These are phyloP conservation scores for Apophysomyces variabilis DNA, from an alignment of 371 early-diverging fungal genomes.

Conservation along the genomic window DNA sequence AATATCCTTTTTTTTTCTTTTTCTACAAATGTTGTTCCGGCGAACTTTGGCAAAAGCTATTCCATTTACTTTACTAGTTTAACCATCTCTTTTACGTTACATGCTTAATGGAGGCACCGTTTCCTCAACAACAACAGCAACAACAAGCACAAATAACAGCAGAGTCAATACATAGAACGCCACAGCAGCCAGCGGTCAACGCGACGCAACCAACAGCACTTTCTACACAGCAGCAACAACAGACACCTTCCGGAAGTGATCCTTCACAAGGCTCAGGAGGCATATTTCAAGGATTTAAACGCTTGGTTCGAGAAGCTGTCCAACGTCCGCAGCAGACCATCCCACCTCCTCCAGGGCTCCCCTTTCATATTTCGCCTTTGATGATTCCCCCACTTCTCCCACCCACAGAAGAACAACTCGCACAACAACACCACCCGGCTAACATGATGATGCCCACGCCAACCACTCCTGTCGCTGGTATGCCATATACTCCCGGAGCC, in stretches of 20 bases:
- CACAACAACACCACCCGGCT: constrained; percentile 1
- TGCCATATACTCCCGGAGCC: background rate
- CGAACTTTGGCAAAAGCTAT: too few relatives aligned
- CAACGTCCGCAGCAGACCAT: background rate
- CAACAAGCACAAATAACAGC: background rate
- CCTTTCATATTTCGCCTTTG: background rate
- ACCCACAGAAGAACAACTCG: background rate
- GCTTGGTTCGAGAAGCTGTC: background rate
- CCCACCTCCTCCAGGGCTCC: background rate
- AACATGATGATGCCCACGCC: background rate
- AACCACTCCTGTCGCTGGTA: background rate
- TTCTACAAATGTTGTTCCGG: too few relatives aligned
- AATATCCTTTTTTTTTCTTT: too few relatives aligned
- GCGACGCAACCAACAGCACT: background rate
- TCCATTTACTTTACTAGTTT: too few relatives aligned
- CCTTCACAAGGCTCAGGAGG: constrained; percentile 4
- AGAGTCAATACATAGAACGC: background rate
- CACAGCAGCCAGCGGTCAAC: background rate
- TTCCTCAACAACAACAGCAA: background rate
- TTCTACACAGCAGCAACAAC: background rate
- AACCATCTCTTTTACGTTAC: too few relatives aligned
- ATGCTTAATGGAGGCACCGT: background rate
- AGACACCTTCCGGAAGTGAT: background rate
- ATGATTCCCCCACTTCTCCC: background rate
- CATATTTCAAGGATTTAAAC: background rate